Percentiles rank a stretch among this genome's conserved stretches.
Evolutionary conservation across 768 basidiomycete genomes (phyloP).

Genomic region (Cystofilobasidium ferigula): DNA sequence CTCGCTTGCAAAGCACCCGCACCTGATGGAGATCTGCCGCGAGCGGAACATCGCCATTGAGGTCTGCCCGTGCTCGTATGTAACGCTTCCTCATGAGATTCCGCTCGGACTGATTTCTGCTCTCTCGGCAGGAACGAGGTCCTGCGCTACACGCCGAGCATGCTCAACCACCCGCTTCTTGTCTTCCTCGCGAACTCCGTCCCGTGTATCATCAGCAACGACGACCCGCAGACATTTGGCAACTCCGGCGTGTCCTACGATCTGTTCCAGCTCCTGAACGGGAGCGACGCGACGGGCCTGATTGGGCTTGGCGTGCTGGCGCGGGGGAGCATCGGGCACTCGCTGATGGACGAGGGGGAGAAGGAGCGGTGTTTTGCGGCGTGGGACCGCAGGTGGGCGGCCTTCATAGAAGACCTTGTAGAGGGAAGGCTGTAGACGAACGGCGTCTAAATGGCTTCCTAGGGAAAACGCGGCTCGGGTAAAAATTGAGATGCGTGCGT

Average conservation of each 20-base stretch:
- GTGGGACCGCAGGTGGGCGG: slow-evolving; percentile 48
- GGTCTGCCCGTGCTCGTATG: slow-evolving; percentile 74
- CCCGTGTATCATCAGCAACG: slow-evolving; percentile 58
- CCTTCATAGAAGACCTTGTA: slow-evolving; percentile 42
- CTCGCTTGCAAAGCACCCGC: slow-evolving; percentile 66
- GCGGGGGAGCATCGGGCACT: slow-evolving; percentile 55
- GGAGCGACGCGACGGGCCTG: slow-evolving; percentile 57
- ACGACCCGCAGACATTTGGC: slow-evolving; percentile 58
- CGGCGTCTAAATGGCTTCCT: background rate
- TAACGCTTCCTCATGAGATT: slow-evolving; percentile 45
- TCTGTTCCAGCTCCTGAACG: slow-evolving; percentile 54
- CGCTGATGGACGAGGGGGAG: slow-evolving; percentile 45
- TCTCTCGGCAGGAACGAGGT: slow-evolving; percentile 2
- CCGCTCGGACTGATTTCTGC: background rate
- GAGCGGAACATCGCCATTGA: slow-evolving; percentile 57
- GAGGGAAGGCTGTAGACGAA: background rate
- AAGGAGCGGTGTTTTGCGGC: slow-evolving; percentile 42
- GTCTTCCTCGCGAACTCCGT: slow-evolving; percentile 61
- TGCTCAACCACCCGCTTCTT: slow-evolving; percentile 68
- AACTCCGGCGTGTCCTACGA: slow-evolving; percentile 69
- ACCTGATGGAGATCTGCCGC: slow-evolving; percentile 56
- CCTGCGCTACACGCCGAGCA: slow-evolving; percentile 62
- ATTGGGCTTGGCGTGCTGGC: slow-evolving; percentile 54
- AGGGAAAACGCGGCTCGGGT: background rate
- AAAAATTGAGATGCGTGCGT: background rate